Conservation (phyloP, 1,284 basidiomycete genomes). For the Sanghuangporus weigelae region DNA sequence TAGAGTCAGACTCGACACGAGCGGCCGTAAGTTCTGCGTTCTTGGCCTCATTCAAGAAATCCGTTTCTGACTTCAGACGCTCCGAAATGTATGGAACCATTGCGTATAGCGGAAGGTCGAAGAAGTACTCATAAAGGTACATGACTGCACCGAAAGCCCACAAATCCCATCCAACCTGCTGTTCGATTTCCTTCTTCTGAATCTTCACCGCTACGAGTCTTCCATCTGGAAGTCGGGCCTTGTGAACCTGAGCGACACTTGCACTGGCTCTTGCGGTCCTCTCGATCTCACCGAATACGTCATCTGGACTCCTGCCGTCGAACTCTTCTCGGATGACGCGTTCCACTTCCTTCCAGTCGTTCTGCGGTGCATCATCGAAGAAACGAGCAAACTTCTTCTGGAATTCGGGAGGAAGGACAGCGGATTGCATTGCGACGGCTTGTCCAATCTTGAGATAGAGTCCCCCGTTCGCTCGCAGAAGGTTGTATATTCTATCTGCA, state of each 20-base stretch:
- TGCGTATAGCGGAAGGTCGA: constrained; percentile 75
- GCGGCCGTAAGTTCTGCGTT: constrained; percentile 59
- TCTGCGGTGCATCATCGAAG: constrained; percentile 83
- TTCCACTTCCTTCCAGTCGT: constrained; percentile 67
- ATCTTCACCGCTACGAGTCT: constrained; percentile 82
- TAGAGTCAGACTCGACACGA: constrained; percentile 59
- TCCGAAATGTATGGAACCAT: constrained; percentile 78
- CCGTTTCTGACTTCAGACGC: constrained; percentile 77
- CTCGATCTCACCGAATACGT: constrained; percentile 76
- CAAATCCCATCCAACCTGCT: constrained; percentile 83
- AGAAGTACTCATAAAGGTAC: constrained; percentile 73
- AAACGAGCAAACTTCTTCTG: constrained; percentile 76
- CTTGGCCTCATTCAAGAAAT: constrained; percentile 70
- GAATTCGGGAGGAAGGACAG: constrained; percentile 76
- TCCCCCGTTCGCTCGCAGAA: constrained; percentile 78
- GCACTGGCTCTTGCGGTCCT: constrained; percentile 75
- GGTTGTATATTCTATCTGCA: constrained; percentile 67
- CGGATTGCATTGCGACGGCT: constrained; percentile 80
- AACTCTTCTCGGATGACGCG: constrained; percentile 72
- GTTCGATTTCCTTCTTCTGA: constrained; percentile 84
- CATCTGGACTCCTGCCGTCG: constrained; percentile 58
- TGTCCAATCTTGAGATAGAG: constrained; percentile 89
- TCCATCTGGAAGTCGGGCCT: constrained; percentile 56
- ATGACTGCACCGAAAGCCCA: constrained; percentile 48
- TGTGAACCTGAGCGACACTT: constrained; percentile 87